Conservation (phyloP, 2,329 filamentous ascomycete species). For the Daldinia sp. region DNA sequence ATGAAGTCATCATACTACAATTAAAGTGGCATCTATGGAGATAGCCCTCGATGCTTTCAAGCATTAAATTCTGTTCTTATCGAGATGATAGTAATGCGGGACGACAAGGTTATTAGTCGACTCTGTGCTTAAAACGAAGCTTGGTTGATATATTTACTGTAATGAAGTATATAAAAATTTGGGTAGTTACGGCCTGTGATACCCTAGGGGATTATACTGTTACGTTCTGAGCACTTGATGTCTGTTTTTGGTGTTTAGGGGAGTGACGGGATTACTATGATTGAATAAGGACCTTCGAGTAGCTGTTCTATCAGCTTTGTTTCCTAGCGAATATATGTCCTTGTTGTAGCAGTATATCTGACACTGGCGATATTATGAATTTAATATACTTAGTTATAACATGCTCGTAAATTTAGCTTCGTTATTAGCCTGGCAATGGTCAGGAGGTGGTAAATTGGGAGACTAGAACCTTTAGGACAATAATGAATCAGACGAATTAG, state of each 20-base stretch:
- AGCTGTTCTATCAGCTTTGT: background rate
- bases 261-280: background rate
- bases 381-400: background rate
- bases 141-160: background rate
- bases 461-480: too few species aligned
- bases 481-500: background rate
- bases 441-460: background rate
- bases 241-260: background rate
- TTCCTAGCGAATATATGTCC: background rate
- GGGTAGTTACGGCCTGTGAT: background rate
- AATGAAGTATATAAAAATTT: background rate
- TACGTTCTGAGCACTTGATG: background rate
- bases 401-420: background rate
- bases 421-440: background rate
- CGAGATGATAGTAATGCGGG: background rate
- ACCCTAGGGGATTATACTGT: background rate
- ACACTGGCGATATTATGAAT: background rate
- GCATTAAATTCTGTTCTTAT: background rate
- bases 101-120: background rate
- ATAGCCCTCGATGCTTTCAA: background rate
- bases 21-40: conserved; percentile 1
- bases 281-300: background rate
- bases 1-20: conserved; percentile 27
- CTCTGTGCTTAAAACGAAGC: background rate
- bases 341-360: background rate